phyloP scores from a whole-genome alignment of 331 rosid genomes.

The Rosa hybrid region DNA sequence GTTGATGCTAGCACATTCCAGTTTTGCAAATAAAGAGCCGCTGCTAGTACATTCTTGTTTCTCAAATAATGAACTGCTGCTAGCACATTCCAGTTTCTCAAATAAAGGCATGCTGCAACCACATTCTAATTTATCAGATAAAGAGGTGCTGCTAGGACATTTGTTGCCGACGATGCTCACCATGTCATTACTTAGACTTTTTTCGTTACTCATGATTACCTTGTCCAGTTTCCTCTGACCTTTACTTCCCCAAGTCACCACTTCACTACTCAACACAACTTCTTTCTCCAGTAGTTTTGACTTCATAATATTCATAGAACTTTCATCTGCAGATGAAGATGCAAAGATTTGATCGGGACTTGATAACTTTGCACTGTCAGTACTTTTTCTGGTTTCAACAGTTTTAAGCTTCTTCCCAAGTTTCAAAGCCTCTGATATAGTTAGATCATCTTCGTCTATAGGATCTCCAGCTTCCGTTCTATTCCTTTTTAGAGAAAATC shows the following conservation, averaged over 20 bases:
- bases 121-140: neutral
- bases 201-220: neutral
- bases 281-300: neutral
- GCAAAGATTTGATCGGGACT: neutral
- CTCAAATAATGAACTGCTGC: neutral
- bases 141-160: neutral
- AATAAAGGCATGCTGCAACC: neutral
- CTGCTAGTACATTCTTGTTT: neutral
- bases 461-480: neutral
- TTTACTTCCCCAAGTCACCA: neutral
- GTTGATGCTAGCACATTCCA: neutral
- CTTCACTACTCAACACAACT: neutral
- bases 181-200: neutral
- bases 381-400: neutral
- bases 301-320: no score
- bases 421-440: neutral
- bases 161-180: neutral
- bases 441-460: neutral
- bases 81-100: neutral
- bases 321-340: neutral
- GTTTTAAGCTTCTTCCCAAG: neutral
- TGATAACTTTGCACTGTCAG: neutral
- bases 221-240: neutral
- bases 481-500: neutral
- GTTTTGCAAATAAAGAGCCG: neutral